A percentile compares a stretch with the other conserved stretches of the same genome.
These are phyloP conservation scores for Dovyalis caffra DNA, from an alignment of 345 rosid genomes.

Conservation along the genomic window DNA sequence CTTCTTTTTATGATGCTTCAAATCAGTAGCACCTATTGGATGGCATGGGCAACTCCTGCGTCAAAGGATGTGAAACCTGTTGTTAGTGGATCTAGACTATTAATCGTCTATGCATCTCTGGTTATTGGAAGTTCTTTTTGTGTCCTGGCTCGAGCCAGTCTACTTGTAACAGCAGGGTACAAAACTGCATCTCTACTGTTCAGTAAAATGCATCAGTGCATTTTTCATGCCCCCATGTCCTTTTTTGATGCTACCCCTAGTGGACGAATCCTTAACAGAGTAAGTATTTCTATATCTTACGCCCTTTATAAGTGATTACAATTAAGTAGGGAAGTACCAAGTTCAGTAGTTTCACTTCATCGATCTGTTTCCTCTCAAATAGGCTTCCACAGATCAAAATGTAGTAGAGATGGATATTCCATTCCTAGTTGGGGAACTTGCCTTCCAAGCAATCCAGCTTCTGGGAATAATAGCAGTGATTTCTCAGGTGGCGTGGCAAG, in stretches of 20 bases:
- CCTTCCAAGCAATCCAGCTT: conserved; percentile 55
- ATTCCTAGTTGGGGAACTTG: conserved; percentile 38
- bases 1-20: conserved; percentile 60
- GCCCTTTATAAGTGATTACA: neutral
- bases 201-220: conserved; percentile 59
- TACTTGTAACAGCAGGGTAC: conserved; percentile 59
- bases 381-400: conserved; percentile 92
- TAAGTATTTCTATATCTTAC: conserved; percentile 17
- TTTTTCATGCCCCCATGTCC: conserved; percentile 76
- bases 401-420: conserved; percentile 56
- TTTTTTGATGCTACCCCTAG: conserved; percentile 86
- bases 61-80: conserved; percentile 52
- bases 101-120: conserved; percentile 56
- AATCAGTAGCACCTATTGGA: conserved; percentile 86
- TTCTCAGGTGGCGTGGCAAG: conserved; percentile 85
- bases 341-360: neutral
- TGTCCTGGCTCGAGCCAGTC: conserved; percentile 48
- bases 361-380: conserved; percentile 4
- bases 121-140: conserved; percentile 61
- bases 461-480: conserved; percentile 66
- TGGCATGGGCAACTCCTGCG: conserved; percentile 80
- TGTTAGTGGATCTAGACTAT: conserved; percentile 44
- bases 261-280: conserved; percentile 70
- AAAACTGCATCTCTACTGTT: conserved; percentile 73
- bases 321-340: no score